These are phyloP conservation scores for Santalum album DNA, from an alignment of 164 flowering plant species.

Conservation along the genomic window DNA sequence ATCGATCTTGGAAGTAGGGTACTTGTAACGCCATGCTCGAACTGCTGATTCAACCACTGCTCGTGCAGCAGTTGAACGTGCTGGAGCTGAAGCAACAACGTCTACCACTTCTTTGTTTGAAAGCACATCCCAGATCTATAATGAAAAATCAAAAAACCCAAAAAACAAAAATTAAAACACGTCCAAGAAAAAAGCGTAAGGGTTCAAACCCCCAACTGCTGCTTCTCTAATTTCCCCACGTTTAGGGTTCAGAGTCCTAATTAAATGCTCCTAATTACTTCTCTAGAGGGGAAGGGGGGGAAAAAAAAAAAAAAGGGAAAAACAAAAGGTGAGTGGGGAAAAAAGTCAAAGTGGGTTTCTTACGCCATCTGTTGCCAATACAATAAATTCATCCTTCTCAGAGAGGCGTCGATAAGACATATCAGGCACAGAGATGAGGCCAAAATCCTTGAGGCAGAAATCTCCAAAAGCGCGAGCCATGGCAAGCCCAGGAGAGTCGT, in stretches of 20 bases:
- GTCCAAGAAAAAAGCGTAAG: too few relatives aligned
- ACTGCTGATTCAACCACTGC: constrained; percentile 85
- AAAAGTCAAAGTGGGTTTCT: background rate
- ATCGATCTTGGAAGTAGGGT: constrained; percentile 90
- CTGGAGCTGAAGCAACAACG: constrained; percentile 62
- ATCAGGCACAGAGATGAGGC: constrained; percentile 66
- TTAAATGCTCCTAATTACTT: too few relatives aligned
- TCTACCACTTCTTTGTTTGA: constrained; percentile 89
- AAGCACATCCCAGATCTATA: constrained; percentile 94
- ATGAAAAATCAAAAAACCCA: background rate
- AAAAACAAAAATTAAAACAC: background rate
- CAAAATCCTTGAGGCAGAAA: constrained; percentile 67
- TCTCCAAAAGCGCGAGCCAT: constrained; percentile 65
- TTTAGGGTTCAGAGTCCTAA: too few relatives aligned
- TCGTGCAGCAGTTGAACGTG: constrained; percentile 62
- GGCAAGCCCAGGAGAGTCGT: constrained; percentile 18
- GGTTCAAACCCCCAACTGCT: too few relatives aligned
- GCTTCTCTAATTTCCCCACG: too few relatives aligned
- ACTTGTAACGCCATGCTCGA: constrained; percentile 72
- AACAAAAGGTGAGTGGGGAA: too few relatives aligned
- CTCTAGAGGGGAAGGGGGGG: too few relatives aligned
- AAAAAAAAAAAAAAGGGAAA: too few relatives aligned
- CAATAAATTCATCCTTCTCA: constrained; percentile 49
- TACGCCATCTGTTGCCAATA: constrained; percentile 78
- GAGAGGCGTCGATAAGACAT: constrained; percentile 42